Percentiles rank a stretch among this genome's conserved stretches.
Evolutionary conservation across 2,329 filamentous ascomycete genomes (phyloP).

Genomic region (Dothideomycetidae sp.): DNA sequence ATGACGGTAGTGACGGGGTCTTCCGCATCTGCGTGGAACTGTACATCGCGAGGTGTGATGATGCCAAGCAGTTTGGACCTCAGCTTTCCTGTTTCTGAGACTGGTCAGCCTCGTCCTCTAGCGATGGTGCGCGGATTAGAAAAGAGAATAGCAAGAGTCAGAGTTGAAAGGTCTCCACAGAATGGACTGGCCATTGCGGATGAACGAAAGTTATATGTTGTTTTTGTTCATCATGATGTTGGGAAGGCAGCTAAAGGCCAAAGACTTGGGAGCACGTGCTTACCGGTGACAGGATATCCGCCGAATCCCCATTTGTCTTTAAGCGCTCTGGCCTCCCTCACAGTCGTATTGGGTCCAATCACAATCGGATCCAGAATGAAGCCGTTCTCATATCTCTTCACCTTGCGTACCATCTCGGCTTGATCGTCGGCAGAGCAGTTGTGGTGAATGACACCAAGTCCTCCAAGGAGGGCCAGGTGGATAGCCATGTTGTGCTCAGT

Average conservation of each 20-base stretch:
- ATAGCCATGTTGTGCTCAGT: constrained; percentile 99
- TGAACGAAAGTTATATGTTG: constrained; percentile 99
- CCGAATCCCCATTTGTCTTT: constrained; percentile 99
- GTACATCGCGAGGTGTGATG: constrained; percentile 93
- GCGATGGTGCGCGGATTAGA: background rate
- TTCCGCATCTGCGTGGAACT: constrained; percentile 69
- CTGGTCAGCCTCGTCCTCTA: constrained; percentile 1
- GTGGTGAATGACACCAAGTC: constrained; percentile 93
- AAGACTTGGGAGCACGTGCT: constrained; percentile 30
- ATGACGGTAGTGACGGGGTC: constrained; percentile 78
- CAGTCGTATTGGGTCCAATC: constrained; percentile 72
- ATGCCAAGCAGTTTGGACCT: constrained; percentile 95
- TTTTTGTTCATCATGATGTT: constrained; percentile 58
- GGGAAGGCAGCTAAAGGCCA: constrained; percentile 11
- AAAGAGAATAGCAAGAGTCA: constrained; percentile 15
- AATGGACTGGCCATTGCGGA: constrained; percentile 59
- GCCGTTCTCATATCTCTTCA: constrained; percentile 98
- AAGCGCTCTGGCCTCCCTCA: constrained; percentile 77
- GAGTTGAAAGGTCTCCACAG: constrained; percentile 22
- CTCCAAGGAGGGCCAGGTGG: constrained; percentile 80
- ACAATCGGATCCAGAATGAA: constrained; percentile 96
- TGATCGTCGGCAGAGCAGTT: constrained; percentile 97
- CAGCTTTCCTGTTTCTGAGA: constrained; percentile 72
- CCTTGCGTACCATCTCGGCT: constrained; percentile 97
- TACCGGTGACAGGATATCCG: constrained; percentile 96